These are phyloP conservation scores for Aspergillus sp. DNA, from an alignment of 2,329 filamentous ascomycete species.

Conservation along the genomic window DNA sequence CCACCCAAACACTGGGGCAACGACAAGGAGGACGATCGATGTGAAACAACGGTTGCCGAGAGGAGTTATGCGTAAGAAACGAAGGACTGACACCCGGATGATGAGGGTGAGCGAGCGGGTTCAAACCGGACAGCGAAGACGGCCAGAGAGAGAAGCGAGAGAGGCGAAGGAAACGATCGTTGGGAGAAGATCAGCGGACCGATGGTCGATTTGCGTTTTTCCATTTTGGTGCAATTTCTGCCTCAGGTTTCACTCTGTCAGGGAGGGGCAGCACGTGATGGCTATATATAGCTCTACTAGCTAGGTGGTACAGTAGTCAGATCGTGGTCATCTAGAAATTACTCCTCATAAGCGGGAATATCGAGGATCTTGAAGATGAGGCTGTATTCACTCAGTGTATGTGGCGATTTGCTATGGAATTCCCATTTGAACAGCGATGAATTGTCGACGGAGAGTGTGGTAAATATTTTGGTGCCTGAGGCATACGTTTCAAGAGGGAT, in stretches of 20 bases:
- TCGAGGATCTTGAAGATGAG: too few relatives aligned
- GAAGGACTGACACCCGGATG: neutral
- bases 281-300: neutral
- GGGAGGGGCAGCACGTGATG: neutral
- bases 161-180: neutral
- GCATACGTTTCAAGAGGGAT: too few relatives aligned
- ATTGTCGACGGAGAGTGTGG: too few relatives aligned
- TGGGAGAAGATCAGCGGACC: neutral
- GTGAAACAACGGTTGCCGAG: constrained; percentile 2
- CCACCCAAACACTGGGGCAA: constrained; percentile 16
- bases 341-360: too few relatives aligned
- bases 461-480: too few relatives aligned
- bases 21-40: constrained; percentile 5
- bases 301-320: too few relatives aligned
- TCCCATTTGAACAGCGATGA: too few relatives aligned
- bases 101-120: neutral
- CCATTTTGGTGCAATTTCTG: neutral
- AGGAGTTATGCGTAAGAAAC: neutral
- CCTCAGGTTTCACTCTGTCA: neutral
- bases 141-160: neutral
- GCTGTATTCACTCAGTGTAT: too few relatives aligned
- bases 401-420: too few relatives aligned
- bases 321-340: too few relatives aligned
- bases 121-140: neutral
- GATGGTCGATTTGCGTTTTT: neutral